Percentiles rank a stretch among this genome's conserved stretches.
Conservation (phyloP, 148 eudicot species). For the Linanthus parryae region DNA sequence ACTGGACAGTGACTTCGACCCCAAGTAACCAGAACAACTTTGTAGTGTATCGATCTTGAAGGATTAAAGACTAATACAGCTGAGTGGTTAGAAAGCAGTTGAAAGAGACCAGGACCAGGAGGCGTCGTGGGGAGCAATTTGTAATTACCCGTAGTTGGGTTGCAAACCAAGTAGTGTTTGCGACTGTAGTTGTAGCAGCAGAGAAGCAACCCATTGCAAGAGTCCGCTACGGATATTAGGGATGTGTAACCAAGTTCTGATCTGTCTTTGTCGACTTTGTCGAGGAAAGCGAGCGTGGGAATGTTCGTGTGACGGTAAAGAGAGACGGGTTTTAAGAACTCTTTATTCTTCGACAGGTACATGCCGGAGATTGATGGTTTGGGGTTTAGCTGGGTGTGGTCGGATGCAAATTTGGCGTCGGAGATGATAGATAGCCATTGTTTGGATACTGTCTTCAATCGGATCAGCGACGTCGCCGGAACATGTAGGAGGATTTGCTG, state of each 20-base stretch:
- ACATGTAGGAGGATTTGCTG: conserved; percentile 10
- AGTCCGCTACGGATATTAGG: neutral
- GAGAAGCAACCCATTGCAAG: conserved; percentile 1
- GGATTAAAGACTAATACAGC: neutral
- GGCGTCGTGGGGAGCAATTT: neutral
- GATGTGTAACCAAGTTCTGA: neutral
- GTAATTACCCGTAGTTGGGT: neutral
- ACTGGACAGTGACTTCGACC: neutral
- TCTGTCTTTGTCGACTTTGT: neutral
- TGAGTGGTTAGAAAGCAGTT: neutral
- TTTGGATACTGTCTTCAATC: conserved; percentile 16
- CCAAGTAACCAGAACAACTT: neutral
- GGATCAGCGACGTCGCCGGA: conserved; percentile 13
- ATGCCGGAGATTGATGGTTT: neutral
- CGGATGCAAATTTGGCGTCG: conserved; percentile 2
- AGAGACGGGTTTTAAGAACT: neutral
- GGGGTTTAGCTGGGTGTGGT: conserved; percentile 3
- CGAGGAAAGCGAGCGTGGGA: neutral
- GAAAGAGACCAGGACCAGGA: neutral
- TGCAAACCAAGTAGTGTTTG: neutral
- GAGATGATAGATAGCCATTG: conserved; percentile 17
- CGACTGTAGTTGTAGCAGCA: neutral
- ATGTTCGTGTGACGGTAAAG: neutral
- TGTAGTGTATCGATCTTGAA: neutral
- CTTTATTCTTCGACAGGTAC: neutral